Percentiles rank a stretch among this genome's conserved stretches.
phyloP scores from a whole-genome alignment of 208 protist species.

The Leishmania tarentolae region DNA sequence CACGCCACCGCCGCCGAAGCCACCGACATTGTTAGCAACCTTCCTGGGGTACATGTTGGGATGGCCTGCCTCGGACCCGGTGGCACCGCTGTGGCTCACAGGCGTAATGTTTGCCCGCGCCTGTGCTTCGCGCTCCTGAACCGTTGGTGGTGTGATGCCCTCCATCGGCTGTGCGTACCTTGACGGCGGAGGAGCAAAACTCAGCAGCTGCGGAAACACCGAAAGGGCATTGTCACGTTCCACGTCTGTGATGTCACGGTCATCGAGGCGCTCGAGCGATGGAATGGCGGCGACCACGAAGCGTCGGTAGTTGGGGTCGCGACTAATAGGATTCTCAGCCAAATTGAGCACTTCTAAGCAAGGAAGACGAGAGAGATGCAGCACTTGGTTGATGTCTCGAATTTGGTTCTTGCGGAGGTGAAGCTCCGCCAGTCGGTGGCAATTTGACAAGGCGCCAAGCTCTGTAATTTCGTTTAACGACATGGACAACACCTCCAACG shows the following conservation, averaged over 20 bases:
- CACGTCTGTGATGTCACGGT: conserved; percentile 64
- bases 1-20: not conserved
- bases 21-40: not conserved
- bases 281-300: conserved; percentile 88
- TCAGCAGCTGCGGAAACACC: conserved; percentile 79
- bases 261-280: conserved; percentile 71
- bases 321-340: conserved; percentile 84
- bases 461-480: conserved; percentile 87
- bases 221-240: conserved; percentile 67
- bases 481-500: conserved; percentile 86
- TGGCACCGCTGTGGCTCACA: not conserved
- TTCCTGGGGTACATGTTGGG: not conserved
- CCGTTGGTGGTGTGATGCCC: conserved; percentile 23
- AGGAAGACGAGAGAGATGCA: conserved; percentile 74
- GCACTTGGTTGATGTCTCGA: conserved; percentile 84
- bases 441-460: conserved; percentile 74
- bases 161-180: conserved; percentile 61
- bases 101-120: conserved; percentile 6
- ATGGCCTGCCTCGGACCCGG: not conserved
- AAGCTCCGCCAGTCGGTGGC: conserved; percentile 66
- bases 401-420: conserved; percentile 89
- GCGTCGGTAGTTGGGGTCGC: conserved; percentile 87
- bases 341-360: conserved; percentile 79
- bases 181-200: conserved; percentile 76
- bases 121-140: conserved; percentile 29